Base-by-base conservation (phyloP, 148 eudicot species). In the Suaeda aralocaspica region DNA sequence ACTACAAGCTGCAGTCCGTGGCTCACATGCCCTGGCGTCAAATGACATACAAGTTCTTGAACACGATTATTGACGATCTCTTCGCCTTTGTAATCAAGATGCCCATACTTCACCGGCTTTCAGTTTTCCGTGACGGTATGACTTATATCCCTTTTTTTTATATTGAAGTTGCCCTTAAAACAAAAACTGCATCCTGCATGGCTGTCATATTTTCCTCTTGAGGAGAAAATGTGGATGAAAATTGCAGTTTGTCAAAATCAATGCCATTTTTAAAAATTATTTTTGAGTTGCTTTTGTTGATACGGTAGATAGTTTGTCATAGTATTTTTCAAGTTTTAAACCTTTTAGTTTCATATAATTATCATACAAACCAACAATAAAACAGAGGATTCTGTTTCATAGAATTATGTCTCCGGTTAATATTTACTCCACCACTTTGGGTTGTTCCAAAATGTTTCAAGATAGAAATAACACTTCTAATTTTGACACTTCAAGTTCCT, bases 1-100 rank as follows among this genome's bases (percentile, higher is more conserved):
- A 94, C 84, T 94, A 89, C 73, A 94, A 94, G 84, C 77, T 94
- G 75, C 79, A 94, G 79, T 94, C 98, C 7, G 98, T 94, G 76
- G 98, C 98, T 59, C 98, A 94, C 78, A 65, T 94, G 68, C 98
- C 98, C 15, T 94, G 98, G 98, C 89, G 98, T 79, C 98, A 94
- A 73, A 94, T 94, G 98, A 94, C 98, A 16, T 94, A 94, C 92
- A 94, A 94, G 83, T 94, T 94, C 76, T 84, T 94, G 45, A 94
- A 94, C 86, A 94, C 98, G 9, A 94, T 94, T 28, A 91, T 94
- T 53, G 98, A 94, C 66, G 98, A 94, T 80, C 92, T 94, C 71
- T 94, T 94, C 81, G 98, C 98, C 45, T 94, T 94, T 46, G 98
- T 94, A 7, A 94, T 94, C 16, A 94, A 94, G 80, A 94, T 94